phyloP scores from a whole-genome alignment of 192 early-diverging fungal genomes.

The Backusella australiensis region DNA sequence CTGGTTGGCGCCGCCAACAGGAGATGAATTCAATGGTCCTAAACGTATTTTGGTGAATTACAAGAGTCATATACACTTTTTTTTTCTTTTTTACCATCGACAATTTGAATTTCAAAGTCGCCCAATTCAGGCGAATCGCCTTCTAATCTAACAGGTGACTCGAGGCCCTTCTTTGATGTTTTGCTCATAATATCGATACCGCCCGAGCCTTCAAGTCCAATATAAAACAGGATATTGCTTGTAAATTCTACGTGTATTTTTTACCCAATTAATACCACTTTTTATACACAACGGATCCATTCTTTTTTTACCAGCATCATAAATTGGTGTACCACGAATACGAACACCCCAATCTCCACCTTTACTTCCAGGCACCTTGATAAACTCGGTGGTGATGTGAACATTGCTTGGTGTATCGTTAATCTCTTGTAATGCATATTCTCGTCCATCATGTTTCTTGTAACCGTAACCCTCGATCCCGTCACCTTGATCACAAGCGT shows the following conservation, averaged over 20 bases:
- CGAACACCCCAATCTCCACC: slow-evolving; percentile 79
- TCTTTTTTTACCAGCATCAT: slow-evolving; percentile 32
- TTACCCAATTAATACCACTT: background rate
- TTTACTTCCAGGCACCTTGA: slow-evolving; percentile 67
- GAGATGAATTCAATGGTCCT: slow-evolving; percentile 22
- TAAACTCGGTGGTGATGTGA: slow-evolving; percentile 67
- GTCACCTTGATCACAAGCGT: slow-evolving; percentile 91
- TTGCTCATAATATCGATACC: slow-evolving; percentile 45
- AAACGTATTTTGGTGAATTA: too few species aligned
- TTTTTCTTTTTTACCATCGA: slow-evolving; percentile 47
- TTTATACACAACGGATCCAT: background rate
- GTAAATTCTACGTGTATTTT: slow-evolving; percentile 31
- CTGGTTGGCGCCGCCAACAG: background rate
- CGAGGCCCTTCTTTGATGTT: slow-evolving; percentile 28
- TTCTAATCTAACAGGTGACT: slow-evolving; percentile 39
- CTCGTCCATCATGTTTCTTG: slow-evolving; percentile 81
- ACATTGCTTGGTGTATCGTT: slow-evolving; percentile 66
- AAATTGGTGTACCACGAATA: slow-evolving; percentile 68
- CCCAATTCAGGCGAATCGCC: slow-evolving; percentile 70
- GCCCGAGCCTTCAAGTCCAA: slow-evolving; percentile 74
- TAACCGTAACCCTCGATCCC: slow-evolving; percentile 80
- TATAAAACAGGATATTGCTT: slow-evolving; percentile 69
- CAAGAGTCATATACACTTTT: background rate
- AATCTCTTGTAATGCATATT: slow-evolving; percentile 75
- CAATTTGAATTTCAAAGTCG: slow-evolving; percentile 61